Percentiles rank a stretch among this genome's conserved stretches.
These are phyloP conservation scores for Lentinula aciculospora DNA, from an alignment of 768 basidiomycete species.

Conservation along the genomic window DNA sequence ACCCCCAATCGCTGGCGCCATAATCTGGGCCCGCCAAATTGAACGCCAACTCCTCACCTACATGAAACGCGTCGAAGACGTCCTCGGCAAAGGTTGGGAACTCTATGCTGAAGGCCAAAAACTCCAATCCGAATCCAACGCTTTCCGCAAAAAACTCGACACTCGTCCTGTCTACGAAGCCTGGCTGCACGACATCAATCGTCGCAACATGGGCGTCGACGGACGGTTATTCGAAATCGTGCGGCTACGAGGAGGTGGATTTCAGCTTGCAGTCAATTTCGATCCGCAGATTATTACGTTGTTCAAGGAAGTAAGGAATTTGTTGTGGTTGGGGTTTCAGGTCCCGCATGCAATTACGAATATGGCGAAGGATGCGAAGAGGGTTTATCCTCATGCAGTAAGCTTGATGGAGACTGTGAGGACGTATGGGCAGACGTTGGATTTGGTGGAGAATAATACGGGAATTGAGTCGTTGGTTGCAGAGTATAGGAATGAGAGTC, in stretches of 20 bases:
- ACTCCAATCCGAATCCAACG: conserved; percentile 83
- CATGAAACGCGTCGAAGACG: conserved; percentile 99
- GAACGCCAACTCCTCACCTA: conserved; percentile 93
- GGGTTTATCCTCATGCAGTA: conserved; percentile 97
- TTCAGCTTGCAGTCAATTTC: conserved; percentile 92
- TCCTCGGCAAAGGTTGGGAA: conserved; percentile 97
- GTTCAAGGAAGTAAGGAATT: conserved; percentile 96
- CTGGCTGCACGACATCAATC: conserved; percentile 93
- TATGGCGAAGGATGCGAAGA: conserved; percentile 97
- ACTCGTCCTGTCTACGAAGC: conserved; percentile 92
- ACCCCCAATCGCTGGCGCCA: conserved; percentile 96
- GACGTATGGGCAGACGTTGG: conserved; percentile 93
- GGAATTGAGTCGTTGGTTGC: conserved; percentile 94
- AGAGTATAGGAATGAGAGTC: conserved; percentile 88
- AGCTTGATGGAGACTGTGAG: conserved; percentile 98
- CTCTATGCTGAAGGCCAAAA: conserved; percentile 99
- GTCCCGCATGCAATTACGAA: conserved; percentile 93
- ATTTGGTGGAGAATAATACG: conserved; percentile 84
- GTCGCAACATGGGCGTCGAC: conserved; percentile 86
- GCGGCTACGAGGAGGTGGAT: conserved; percentile 58
- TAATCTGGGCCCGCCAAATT: conserved; percentile 99
- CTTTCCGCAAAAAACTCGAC: conserved; percentile 95
- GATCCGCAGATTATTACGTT: conserved; percentile 97
- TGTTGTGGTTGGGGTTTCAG: conserved; percentile 93
- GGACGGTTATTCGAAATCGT: conserved; percentile 93